Evolutionary conservation across 768 basidiomycete species (phyloP), one percentile per base, ranked within the genome.

Genomic region (Candolleomyces eurysporus): DNA sequence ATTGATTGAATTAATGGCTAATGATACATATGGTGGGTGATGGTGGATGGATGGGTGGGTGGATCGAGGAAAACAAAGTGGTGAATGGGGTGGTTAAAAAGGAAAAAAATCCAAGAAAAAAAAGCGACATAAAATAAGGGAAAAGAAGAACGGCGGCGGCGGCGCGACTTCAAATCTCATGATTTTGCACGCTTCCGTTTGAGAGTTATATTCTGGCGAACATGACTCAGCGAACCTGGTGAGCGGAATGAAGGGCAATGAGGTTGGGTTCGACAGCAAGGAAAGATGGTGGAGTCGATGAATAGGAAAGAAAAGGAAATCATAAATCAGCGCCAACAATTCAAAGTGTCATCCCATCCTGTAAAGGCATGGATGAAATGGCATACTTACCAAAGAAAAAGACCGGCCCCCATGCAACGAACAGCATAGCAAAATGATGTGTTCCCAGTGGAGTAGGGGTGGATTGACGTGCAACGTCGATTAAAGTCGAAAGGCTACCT

Each of bases 341-440:
- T 55, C 66, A 43, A 11, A 14, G 14, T 7, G 22, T 17, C 39
- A 32, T 36, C 21, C 11, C 26, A 9, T 19, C 13, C 48, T 31
- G 48, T 50, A 26, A 26, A 26, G 26, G 26, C 26, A 26, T 26
- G 26, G 26, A 26, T 26, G 26, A 26, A 26, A 26, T 26, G 26
- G 36, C 11, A 36, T 36, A 67, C 78, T 64, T 58, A 82, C 87
- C 80, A 64, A 88, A 84, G 40, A 86, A 67, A 21, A 89, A 39
- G 10, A 75, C 73, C 8, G 87, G 88, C 6, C 79, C 83, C 87
- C 87, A 89, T 10, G 78, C 85, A 9, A 75, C 78, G 26, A 88
- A 70, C 17, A 89, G 65, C 49, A 89, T 68, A 43, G 85, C 84
- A 58, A 90, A 67, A 68, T 90, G 85, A 61, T 90, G 88, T 31